phyloP scores from a whole-genome alignment of 2,329 filamentous ascomycete species.

The Clarireedia monteithiana region DNA sequence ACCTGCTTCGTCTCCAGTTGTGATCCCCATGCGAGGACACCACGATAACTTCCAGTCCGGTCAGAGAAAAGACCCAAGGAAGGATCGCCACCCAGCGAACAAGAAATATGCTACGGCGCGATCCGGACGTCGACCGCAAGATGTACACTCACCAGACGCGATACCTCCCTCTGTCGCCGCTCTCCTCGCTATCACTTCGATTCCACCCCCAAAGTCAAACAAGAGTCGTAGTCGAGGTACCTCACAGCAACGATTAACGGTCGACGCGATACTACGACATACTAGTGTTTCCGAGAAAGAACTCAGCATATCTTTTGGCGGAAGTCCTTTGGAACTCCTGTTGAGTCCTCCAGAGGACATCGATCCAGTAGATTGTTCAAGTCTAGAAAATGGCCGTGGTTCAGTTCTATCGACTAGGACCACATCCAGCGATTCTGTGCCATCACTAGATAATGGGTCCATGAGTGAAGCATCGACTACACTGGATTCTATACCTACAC shows the following conservation, averaged over 20 bases:
- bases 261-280: conserved; percentile 47
- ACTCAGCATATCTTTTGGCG: conserved; percentile 45
- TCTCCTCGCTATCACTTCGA: conserved; percentile 53
- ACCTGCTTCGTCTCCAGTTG: conserved; percentile 1
- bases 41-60: conserved; percentile 18
- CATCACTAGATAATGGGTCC: conserved; percentile 48
- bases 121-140: conserved; percentile 29
- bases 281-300: conserved; percentile 45
- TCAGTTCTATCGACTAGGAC: conserved; percentile 47
- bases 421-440: conserved; percentile 52
- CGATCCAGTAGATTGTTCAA: conserved; percentile 38
- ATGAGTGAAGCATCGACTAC: conserved; percentile 31
- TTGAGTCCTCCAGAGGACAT: conserved; percentile 53
- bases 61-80: conserved; percentile 13
- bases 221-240: conserved; percentile 13
- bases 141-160: conserved; percentile 43
- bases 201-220: conserved; percentile 39
- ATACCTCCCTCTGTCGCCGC: conserved; percentile 53
- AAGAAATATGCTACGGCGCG: conserved; percentile 11
- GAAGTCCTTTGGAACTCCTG: conserved; percentile 50
- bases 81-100: conserved; percentile 16
- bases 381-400: conserved; percentile 45
- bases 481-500: conserved; percentile 22
- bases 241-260: conserved; percentile 37
- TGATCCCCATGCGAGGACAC: conserved; percentile 23